These are phyloP conservation scores for Paecilomyces variotii DNA, from an alignment of 2,329 filamentous ascomycete genomes.

Conservation along the genomic window DNA sequence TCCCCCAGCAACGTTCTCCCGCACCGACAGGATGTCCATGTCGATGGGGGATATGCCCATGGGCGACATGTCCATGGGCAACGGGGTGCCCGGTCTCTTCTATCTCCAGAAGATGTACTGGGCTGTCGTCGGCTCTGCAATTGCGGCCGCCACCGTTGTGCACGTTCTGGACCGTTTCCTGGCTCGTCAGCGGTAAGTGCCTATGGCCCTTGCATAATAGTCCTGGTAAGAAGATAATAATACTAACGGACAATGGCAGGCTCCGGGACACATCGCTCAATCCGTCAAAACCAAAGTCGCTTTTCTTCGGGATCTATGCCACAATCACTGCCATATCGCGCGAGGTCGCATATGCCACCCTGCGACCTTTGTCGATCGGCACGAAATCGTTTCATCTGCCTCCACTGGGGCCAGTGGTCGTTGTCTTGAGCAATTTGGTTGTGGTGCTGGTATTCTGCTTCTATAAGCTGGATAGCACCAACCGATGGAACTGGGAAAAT, in stretches of 20 bases:
- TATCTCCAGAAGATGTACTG: constrained; percentile 48
- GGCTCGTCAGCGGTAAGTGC: constrained; percentile 41
- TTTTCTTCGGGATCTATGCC: constrained; percentile 41
- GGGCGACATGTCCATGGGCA: constrained; percentile 35
- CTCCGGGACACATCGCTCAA: constrained; percentile 35
- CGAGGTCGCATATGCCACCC: constrained; percentile 44
- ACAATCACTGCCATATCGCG: constrained; percentile 47
- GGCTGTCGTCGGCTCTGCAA: constrained; percentile 38
- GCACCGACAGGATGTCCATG: constrained; percentile 12
- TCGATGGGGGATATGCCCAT: constrained; percentile 21
- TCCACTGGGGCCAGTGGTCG: constrained; percentile 28
- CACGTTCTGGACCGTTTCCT: constrained; percentile 42
- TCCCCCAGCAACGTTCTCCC: background rate
- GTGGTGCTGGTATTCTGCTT: constrained; percentile 48
- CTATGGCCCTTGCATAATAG: background rate
- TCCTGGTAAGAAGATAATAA: background rate
- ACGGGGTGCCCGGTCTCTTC: constrained; percentile 37
- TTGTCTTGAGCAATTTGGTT: constrained; percentile 38
- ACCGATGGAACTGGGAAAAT: constrained; percentile 46
- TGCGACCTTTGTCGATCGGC: constrained; percentile 26
- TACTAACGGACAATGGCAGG: constrained; percentile 20
- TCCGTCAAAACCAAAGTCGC: constrained; percentile 47
- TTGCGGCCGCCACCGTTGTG: constrained; percentile 25
- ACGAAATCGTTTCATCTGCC: constrained; percentile 28
- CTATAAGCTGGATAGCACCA: constrained; percentile 45